These are phyloP conservation scores for Xylaria bambusicola DNA, from an alignment of 495 filamentous ascomycete species.

Conservation along the genomic window DNA sequence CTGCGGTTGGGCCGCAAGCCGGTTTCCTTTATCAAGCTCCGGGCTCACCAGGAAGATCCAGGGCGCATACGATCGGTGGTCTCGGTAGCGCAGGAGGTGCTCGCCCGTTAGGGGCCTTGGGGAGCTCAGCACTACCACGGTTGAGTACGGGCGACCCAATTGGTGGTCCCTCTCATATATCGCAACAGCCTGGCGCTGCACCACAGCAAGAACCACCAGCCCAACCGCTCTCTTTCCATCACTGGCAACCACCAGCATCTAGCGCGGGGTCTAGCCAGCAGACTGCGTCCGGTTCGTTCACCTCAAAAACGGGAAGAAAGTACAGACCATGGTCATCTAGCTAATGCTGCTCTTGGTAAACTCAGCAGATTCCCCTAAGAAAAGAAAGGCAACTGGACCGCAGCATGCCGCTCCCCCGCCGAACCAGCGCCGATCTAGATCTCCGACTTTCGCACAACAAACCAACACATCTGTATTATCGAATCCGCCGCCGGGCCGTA, in stretches of 20 bases:
- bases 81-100: constrained; percentile 38
- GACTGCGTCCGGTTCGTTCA: constrained; percentile 67
- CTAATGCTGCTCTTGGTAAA: constrained; percentile 52
- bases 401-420: constrained; percentile 61
- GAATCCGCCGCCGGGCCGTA: constrained; percentile 58
- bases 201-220: constrained; percentile 60
- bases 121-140: constrained; percentile 32
- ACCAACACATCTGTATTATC: constrained; percentile 52
- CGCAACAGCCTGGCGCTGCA: constrained; percentile 34
- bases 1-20: constrained; percentile 40
- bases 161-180: constrained; percentile 21
- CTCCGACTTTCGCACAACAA: constrained; percentile 59
- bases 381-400: constrained; percentile 69
- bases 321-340: constrained; percentile 47
- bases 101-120: constrained; percentile 31
- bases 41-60: constrained; percentile 44
- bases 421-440: constrained; percentile 54
- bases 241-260: constrained; percentile 79
- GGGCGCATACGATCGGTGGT: constrained; percentile 37
- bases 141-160: constrained; percentile 31
- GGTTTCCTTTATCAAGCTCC: constrained; percentile 38
- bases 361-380: constrained; percentile 67
- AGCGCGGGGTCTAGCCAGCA: constrained; percentile 62
- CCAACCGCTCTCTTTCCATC: constrained; percentile 84
- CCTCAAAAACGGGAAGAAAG: constrained; percentile 52